phyloP scores from a whole-genome alignment of 1,284 basidiomycete genomes.

The Trametes hirsuta region DNA sequence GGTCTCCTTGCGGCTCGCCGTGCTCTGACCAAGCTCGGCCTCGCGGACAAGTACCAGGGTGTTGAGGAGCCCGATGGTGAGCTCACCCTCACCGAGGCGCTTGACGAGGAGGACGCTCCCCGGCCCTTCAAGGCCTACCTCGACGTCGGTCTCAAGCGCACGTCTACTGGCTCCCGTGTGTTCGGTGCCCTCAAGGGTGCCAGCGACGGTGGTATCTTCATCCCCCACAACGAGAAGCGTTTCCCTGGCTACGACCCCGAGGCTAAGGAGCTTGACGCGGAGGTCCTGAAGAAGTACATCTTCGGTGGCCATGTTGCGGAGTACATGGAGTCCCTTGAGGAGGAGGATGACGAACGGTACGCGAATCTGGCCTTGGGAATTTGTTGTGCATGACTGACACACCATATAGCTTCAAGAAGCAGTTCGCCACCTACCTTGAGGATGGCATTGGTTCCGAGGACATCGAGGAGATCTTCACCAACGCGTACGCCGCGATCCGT shows the following conservation, averaged over 20 bases:
- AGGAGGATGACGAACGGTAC: slow-evolving; percentile 97
- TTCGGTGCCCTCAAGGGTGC: slow-evolving; percentile 99
- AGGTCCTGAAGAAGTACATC: slow-evolving; percentile 98
- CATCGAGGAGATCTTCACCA: slow-evolving; percentile 95
- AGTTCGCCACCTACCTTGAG: slow-evolving; percentile 94
- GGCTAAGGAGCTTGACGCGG: slow-evolving; percentile 91
- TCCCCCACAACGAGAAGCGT: slow-evolving; percentile 97
- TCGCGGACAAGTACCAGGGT: slow-evolving; percentile 99
- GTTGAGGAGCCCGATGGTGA: slow-evolving; percentile 92
- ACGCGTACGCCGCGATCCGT: slow-evolving; percentile 92
- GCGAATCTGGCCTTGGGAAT: slow-evolving; percentile 24
- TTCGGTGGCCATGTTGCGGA: slow-evolving; percentile 98
- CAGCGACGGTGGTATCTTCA: slow-evolving; percentile 96
- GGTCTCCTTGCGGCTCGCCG: slow-evolving; percentile 96
- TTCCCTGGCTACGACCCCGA: slow-evolving; percentile 99
- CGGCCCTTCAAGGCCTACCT: slow-evolving; percentile 99
- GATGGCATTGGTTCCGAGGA: slow-evolving; percentile 97
- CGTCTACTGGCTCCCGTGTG: slow-evolving; percentile 96
- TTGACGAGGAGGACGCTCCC: slow-evolving; percentile 93
- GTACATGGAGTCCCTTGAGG: slow-evolving; percentile 99
- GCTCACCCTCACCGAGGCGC: slow-evolving; percentile 78
- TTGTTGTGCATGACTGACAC: not conserved
- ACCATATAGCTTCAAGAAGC: slow-evolving; percentile 89
- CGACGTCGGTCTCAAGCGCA: slow-evolving; percentile 98
- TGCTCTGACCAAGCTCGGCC: slow-evolving; percentile 92